These are phyloP conservation scores for Aegilops sharonensis DNA, from an alignment of 176 grass and related monocot genomes.

Conservation along the genomic window DNA sequence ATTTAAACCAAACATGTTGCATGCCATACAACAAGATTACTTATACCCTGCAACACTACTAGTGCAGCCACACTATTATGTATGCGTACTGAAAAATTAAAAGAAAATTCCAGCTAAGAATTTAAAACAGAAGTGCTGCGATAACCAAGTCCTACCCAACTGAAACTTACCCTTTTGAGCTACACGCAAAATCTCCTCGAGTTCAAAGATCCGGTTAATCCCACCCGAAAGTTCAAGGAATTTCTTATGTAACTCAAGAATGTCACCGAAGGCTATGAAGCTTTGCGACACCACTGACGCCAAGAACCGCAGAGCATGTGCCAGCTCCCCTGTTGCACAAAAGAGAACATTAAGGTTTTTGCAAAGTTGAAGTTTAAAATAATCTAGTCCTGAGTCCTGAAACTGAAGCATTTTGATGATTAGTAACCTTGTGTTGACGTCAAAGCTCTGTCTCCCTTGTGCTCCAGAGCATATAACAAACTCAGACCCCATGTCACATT, in stretches of 20 bases:
- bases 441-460: conserved; percentile 90
- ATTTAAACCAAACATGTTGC: not conserved
- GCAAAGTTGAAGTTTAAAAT: conserved; percentile 12
- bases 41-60: conserved; percentile 2
- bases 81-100: not conserved
- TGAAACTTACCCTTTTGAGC: conserved; percentile 76
- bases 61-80: not conserved
- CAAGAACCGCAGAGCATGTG: conserved; percentile 93
- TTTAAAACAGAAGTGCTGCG: not conserved
- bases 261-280: conserved; percentile 96
- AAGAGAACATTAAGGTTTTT: conserved; percentile 16
- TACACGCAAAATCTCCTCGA: conserved; percentile 69
- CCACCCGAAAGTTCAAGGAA: conserved; percentile 98
- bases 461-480: conserved; percentile 98
- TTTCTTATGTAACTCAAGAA: conserved; percentile 93
- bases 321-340: conserved; percentile 75
- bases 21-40: not conserved
- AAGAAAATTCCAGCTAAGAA: not conserved
- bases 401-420: conserved; percentile 1
- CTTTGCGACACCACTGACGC: conserved; percentile 98
- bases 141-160: conserved; percentile 6
- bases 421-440: conserved; percentile 88
- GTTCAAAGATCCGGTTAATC: conserved; percentile 93
- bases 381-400: not conserved
- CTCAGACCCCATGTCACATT: conserved; percentile 99